Conservation (phyloP, 768 basidiomycete genomes). For the Panus rudis region DNA sequence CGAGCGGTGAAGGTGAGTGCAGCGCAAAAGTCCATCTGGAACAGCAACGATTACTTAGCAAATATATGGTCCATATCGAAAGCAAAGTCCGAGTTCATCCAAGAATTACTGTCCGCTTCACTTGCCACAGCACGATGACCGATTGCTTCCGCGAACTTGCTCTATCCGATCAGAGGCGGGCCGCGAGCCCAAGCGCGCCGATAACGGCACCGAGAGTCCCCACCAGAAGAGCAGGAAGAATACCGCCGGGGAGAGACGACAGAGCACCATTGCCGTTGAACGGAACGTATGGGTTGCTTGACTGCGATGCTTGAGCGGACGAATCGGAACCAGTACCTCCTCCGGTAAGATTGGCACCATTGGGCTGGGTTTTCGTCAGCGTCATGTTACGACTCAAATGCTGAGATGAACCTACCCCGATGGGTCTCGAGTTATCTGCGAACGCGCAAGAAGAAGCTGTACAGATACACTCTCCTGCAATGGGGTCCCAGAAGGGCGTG, state of each 20-base stretch:
- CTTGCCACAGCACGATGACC: not conserved
- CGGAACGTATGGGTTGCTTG: slow-evolving; percentile 35
- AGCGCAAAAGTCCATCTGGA: not conserved
- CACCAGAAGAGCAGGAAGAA: slow-evolving; percentile 28
- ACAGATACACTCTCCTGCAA: slow-evolving; percentile 59
- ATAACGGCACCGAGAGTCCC: slow-evolving; percentile 31
- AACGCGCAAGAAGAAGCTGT: slow-evolving; percentile 50
- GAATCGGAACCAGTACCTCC: slow-evolving; percentile 41
- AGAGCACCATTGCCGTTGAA: slow-evolving; percentile 33
- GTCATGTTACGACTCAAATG: slow-evolving; percentile 2
- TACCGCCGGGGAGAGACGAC: slow-evolving; percentile 18
- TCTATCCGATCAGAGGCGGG: slow-evolving; percentile 7
- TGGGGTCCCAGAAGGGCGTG: slow-evolving; percentile 78
- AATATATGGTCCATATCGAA: not conserved
- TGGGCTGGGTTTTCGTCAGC: slow-evolving; percentile 35
- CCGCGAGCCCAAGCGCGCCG: slow-evolving; percentile 22
- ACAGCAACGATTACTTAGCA: too few relatives aligned
- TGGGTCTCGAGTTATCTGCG: slow-evolving; percentile 52
- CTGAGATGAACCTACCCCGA: slow-evolving; percentile 42
- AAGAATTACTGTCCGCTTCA: not conserved
- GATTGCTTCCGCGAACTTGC: not conserved
- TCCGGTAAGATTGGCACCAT: slow-evolving; percentile 64
- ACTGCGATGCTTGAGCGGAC: slow-evolving; percentile 17
- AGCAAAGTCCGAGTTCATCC: not conserved
- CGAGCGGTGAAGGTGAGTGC: not conserved